These are phyloP conservation scores for Rubia yunnanensis DNA, from an alignment of 257 asterid species.

Conservation along the genomic window DNA sequence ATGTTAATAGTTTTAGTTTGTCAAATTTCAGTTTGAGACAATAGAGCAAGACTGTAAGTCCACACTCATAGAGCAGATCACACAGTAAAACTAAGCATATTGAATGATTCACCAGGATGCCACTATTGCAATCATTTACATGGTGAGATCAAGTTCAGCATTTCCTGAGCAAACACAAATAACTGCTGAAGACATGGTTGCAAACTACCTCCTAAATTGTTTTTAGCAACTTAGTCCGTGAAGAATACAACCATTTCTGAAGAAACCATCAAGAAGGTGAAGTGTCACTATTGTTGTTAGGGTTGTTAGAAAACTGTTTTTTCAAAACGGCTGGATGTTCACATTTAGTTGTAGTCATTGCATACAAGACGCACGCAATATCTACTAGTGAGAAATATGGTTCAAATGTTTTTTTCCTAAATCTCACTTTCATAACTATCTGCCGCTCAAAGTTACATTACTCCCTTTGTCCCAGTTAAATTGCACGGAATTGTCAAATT, in stretches of 20 bases:
- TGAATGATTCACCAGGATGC: not conserved
- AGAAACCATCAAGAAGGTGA: not conserved
- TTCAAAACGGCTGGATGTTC: not conserved
- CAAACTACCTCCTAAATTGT: not conserved
- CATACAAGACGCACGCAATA: not conserved
- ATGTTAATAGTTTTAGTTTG: not conserved
- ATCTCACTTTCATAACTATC: too few relatives aligned
- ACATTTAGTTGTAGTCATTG: too few relatives aligned
- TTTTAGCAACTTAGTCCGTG: not conserved
- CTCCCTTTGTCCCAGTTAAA: not conserved
- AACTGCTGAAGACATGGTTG: not conserved
- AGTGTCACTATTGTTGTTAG: not conserved
- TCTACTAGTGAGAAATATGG: not conserved
- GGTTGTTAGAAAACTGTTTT: not conserved
- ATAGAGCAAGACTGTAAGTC: not conserved
- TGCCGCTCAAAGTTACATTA: not conserved
- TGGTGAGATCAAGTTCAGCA: not conserved
- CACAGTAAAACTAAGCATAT: not conserved
- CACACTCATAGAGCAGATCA: not conserved
- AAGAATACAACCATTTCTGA: not conserved
- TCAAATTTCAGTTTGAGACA: not conserved
- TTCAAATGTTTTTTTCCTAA: not conserved
- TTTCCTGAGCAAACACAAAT: not conserved
- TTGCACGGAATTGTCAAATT: too few relatives aligned
- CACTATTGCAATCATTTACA: not conserved